Evolutionary conservation across 2,329 filamentous ascomycete genomes (phyloP), one percentile per base, ranked within the genome.

Genomic region (Penicillium sclerotigenum): DNA sequence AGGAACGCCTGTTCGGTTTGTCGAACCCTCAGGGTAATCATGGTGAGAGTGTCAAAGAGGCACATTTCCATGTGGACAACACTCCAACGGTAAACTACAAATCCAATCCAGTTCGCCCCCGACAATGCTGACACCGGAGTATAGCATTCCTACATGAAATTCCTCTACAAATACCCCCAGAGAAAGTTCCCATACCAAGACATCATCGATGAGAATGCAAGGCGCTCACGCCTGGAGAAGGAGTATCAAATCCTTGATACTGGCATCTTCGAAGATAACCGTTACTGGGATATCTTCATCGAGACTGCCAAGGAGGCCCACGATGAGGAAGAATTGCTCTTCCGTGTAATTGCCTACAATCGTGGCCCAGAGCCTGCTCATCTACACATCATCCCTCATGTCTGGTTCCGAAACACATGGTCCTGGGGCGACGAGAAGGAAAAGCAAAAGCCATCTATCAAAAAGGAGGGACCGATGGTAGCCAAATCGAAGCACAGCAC

Each of bases 341-440:
- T 97, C 79, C 90, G 94, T 68, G 88, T 97, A 42, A 97, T 93
- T 11, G 93, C 92, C 42, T 97, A 94, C 88, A 97, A 97, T 71
- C 85, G 94, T 65, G 93, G 94, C 16, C 89, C 91, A 7, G 90
- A 97, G 51, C 86, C 90, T 14, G 93, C 94, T 14, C 92, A 91
- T 22, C 79, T 97, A 52, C 94, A 97, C 74, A 96, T 97, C 68
- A 80, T 97, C 41, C 93, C 93, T 9, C 94, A 97, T 58, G 85
- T 96, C 50, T 97, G 92, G 91, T 97, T 97, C 79, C 86, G 93
- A 62, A 97, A 97, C 73, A 97, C 92, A 3, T 97, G 94, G 94
- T 85, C 89, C 37, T 97, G 93, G 93, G 93, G 92, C 22, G 84
- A 88, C 60, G 90, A 96, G 68, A 73, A 85, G 11, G 78, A 81